Base-by-base conservation (phyloP, 2,329 filamentous ascomycete species). In the Colletotrichum tabaci region DNA sequence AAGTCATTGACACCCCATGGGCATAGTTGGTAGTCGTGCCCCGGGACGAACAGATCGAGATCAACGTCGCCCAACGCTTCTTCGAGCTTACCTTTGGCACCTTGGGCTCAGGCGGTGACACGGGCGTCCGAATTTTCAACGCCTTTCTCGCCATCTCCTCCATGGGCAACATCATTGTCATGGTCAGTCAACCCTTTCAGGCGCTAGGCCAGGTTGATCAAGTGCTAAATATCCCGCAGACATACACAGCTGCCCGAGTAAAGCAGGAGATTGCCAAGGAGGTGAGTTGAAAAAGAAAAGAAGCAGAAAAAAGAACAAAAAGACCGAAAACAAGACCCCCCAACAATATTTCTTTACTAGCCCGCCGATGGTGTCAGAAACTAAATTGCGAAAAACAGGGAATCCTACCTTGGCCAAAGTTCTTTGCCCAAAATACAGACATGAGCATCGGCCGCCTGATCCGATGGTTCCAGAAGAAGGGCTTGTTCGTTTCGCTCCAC, bases 241-340 rank as follows among this genome's bases (percentile, higher is more conserved):
- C 88, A 0, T 90, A 87, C 73, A 87, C 87, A 0, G 84, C 86
- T 9, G 83, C 87, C 3, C 82, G 87, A 72, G 85, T 90, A 21
- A 89, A 90, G 76, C 88, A 90, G 75, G 88, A 90, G 75, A 88
- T 90, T 53, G 88, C 88, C 13, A 89, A 90, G 74, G 86, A 89
- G 47, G 67, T 70, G 23, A 40, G 55, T 52, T 6, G 8, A 30
- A 8, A 38, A 10, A 10, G 30, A 9, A 2, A 38, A 30, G 30
- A 30, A 8, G 7, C n/a, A n/a, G n/a, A n/a, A 38, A 30, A 30
- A 30, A 6, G 26, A 30, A 30, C 4, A 6, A 30, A 30, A 30
- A 30, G 26, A 5, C 26, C 26, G 35, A 38, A 38, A 10, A 38
- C 35, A 38, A 10, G 2, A 52, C 15, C 35, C 21, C 15, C 21